Conservation (phyloP, 805 yeast genomes). For the Barnettozyma californica region DNA sequence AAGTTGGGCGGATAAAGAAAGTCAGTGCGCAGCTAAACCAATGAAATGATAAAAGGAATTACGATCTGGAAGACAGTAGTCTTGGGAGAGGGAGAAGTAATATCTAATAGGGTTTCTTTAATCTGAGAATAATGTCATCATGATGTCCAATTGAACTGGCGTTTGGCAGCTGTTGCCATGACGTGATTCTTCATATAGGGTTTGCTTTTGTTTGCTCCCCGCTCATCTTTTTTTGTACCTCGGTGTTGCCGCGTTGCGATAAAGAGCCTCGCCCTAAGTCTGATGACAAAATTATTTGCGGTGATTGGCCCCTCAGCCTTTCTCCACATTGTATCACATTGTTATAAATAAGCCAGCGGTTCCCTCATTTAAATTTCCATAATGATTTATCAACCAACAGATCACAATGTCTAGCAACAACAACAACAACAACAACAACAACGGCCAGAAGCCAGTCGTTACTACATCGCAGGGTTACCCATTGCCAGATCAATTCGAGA, state of each 20-base stretch:
- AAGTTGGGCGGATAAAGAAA: neutral
- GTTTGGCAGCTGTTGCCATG: neutral
- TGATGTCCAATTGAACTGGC: neutral
- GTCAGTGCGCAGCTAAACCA: neutral
- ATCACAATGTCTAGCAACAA: slow-evolving; percentile 12
- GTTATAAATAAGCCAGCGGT: neutral
- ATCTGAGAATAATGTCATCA: neutral
- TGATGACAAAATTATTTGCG: slow-evolving; percentile 15
- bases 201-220: neutral
- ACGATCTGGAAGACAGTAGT: neutral
- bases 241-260: neutral
- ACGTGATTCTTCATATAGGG: neutral
- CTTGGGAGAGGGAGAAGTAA: neutral
- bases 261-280: neutral
- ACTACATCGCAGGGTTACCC: slow-evolving; percentile 77
- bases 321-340: slow-evolving; percentile 10
- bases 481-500: slow-evolving; percentile 68
- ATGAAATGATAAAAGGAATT: neutral
- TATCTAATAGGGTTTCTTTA: neutral
- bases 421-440: slow-evolving; percentile 5
- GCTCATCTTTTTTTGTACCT: neutral
- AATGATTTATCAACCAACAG: neutral
- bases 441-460: slow-evolving; percentile 39
- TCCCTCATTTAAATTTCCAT: neutral
- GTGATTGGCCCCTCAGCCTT: slow-evolving; percentile 12